phyloP scores from a whole-genome alignment of 208 protist species.

The Wallacemonas sp. region DNA sequence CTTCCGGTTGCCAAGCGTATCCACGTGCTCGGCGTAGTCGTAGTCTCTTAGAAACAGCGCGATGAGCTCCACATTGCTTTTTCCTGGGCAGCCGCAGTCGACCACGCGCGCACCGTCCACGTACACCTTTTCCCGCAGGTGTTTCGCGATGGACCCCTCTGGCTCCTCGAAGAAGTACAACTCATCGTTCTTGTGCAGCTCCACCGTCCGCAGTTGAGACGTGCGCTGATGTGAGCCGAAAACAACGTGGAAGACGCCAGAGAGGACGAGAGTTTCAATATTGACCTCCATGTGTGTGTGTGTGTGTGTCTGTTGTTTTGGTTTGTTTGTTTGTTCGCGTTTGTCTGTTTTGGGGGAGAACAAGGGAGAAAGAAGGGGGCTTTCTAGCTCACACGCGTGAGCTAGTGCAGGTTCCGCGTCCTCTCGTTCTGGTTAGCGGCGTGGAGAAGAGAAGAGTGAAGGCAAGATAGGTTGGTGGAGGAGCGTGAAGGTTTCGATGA shows the following conservation, averaged over 20 bases:
- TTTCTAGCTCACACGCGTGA: no score
- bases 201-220: constrained; percentile 41
- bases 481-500: no score
- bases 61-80: constrained; percentile 24
- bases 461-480: no score
- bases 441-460: no score
- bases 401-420: no score
- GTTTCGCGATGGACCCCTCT: constrained; percentile 60
- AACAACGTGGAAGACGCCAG: constrained; percentile 31
- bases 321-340: not conserved
- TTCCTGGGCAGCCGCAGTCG: constrained; percentile 35
- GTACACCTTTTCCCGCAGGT: constrained; percentile 52
- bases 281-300: constrained; percentile 29
- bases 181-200: constrained; percentile 54
- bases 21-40: constrained; percentile 53
- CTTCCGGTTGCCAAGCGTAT: constrained; percentile 39
- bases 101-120: constrained; percentile 47
- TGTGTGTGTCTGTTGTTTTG: not conserved
- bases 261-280: constrained; percentile 50
- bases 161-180: constrained; percentile 71
- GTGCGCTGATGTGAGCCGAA: constrained; percentile 25
- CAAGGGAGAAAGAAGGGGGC: constrained; percentile 3
- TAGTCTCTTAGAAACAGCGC: constrained; percentile 44
- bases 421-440: no score
- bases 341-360: not conserved